Conservation (phyloP, 345 rosid species). For the Mercurialis annua region DNA sequence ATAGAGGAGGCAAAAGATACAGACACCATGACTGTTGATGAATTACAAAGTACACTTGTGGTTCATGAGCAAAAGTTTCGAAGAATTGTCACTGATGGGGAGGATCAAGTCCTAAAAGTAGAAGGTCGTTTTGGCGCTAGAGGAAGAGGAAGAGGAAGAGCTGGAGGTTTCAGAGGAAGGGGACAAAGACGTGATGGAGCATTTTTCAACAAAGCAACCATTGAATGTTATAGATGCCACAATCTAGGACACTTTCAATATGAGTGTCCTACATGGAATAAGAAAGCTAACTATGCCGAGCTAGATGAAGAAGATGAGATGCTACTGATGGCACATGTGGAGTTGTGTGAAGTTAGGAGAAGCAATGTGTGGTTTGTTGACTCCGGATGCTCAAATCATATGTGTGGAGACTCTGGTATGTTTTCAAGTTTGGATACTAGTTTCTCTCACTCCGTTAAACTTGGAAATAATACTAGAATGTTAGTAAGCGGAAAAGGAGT, state of each 20-base stretch:
- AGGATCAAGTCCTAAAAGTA: not conserved
- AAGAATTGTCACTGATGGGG: not conserved
- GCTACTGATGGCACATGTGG: too few relatives aligned
- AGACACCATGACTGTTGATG: not conserved
- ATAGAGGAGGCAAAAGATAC: constrained; percentile 7
- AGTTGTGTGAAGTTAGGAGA: not conserved
- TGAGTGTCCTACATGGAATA: too few relatives aligned
- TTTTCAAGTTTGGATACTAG: not conserved
- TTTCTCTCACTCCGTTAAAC: not conserved
- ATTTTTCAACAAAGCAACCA: not conserved
- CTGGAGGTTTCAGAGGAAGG: not conserved
- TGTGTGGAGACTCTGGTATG: not conserved
- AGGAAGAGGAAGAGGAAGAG: too few relatives aligned
- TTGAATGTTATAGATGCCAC: not conserved
- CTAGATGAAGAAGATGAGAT: too few relatives aligned
- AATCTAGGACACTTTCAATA: not conserved
- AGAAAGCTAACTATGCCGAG: too few relatives aligned
- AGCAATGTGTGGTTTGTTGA: too few relatives aligned
- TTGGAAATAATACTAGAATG: not conserved
- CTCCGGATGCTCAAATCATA: too few relatives aligned
- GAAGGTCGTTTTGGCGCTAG: accelerated
- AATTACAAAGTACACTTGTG: not conserved
- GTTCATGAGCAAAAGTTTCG: too few relatives aligned
- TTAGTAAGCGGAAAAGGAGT: not conserved
- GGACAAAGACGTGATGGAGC: too few relatives aligned